A percentile compares a stretch with the other conserved stretches of the same genome.
phyloP scores from a whole-genome alignment of 768 basidiomycete species.

The Naganishia onofrii region DNA sequence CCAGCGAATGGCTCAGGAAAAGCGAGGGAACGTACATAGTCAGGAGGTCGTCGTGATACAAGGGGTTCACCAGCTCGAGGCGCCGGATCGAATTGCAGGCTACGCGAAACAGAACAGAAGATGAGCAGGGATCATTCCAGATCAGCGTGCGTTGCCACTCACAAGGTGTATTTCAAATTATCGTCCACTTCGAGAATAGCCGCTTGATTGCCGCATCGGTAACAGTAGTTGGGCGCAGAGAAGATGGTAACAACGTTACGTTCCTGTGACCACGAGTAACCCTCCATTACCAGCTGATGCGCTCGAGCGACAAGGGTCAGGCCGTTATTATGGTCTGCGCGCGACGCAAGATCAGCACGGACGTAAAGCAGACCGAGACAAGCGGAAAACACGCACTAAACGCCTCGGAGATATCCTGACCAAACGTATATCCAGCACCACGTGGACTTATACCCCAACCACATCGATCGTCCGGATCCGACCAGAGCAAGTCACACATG shows the following conservation, averaged over 20 bases:
- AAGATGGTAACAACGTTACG: conserved; percentile 65
- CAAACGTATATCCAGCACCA: conserved; percentile 98
- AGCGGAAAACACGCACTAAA: conserved; percentile 59
- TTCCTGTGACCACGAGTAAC: conserved; percentile 87
- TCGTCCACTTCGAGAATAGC: conserved; percentile 99
- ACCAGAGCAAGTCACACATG: conserved; percentile 99
- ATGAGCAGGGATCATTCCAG: neutral
- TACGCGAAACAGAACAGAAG: conserved; percentile 49
- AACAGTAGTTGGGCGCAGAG: conserved; percentile 57
- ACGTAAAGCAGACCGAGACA: no score
- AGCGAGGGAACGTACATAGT: conserved; percentile 41
- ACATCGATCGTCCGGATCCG: conserved; percentile 97
- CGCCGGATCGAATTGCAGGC: conserved; percentile 99
- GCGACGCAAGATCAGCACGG: neutral
- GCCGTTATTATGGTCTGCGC: conserved; percentile 85
- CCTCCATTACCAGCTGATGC: conserved; percentile 96
- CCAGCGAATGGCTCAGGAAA: neutral
- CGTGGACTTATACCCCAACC: conserved; percentile 99
- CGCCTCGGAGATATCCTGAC: conserved; percentile 97
- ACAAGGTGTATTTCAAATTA: conserved; percentile 57
- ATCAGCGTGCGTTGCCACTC: conserved; percentile 23
- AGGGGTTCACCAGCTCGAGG: conserved; percentile 97
- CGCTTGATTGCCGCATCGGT: conserved; percentile 98
- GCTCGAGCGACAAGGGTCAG: conserved; percentile 90
- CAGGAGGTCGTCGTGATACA: conserved; percentile 62